Percentiles rank a stretch among this genome's conserved stretches.
Evolutionary conservation across 2,329 filamentous ascomycete species (phyloP).

Genomic region (Zymoseptoria passerinii): DNA sequence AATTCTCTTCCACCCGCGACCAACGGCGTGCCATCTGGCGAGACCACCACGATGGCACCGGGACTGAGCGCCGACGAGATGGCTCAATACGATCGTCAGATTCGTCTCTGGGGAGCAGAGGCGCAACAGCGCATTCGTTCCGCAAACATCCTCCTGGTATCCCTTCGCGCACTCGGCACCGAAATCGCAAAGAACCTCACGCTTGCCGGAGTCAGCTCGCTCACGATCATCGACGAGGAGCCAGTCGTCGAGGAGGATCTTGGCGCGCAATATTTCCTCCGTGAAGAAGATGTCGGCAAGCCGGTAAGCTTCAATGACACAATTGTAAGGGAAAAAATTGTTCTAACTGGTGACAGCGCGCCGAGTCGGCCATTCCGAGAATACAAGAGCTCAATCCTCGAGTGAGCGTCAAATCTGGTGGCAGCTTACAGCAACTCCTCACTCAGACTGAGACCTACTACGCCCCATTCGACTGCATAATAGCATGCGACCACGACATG

Average conservation of each 20-base stretch:
- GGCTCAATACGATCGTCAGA: slow-evolving; percentile 93
- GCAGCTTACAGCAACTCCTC: slow-evolving; percentile 50
- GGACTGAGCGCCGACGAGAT: slow-evolving; percentile 65
- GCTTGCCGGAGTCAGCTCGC: slow-evolving; percentile 79
- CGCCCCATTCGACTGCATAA: slow-evolving; percentile 70
- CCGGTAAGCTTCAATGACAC: slow-evolving; percentile 45
- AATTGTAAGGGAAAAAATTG: background rate
- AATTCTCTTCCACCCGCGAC: slow-evolving; percentile 1
- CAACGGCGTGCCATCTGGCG: slow-evolving; percentile 14
- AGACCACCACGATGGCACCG: slow-evolving; percentile 18
- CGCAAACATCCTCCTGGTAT: slow-evolving; percentile 83
- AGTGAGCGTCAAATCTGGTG: slow-evolving; percentile 55
- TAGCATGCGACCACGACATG: slow-evolving; percentile 80
- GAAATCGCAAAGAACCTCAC: slow-evolving; percentile 98
- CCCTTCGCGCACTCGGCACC: slow-evolving; percentile 77
- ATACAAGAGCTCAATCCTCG: slow-evolving; percentile 84
- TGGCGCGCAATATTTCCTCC: slow-evolving; percentile 61
- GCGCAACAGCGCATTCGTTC: slow-evolving; percentile 83
- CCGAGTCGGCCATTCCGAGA: slow-evolving; percentile 66
- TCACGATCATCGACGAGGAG: slow-evolving; percentile 79
- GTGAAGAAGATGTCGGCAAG: slow-evolving; percentile 62
- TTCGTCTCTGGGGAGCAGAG: slow-evolving; percentile 92
- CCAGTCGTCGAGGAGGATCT: slow-evolving; percentile 70
- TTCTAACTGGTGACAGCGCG: slow-evolving; percentile 48
- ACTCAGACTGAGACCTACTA: slow-evolving; percentile 72